Evolutionary conservation across 768 basidiomycete species (phyloP).

Genomic region (Russula olivacea): DNA sequence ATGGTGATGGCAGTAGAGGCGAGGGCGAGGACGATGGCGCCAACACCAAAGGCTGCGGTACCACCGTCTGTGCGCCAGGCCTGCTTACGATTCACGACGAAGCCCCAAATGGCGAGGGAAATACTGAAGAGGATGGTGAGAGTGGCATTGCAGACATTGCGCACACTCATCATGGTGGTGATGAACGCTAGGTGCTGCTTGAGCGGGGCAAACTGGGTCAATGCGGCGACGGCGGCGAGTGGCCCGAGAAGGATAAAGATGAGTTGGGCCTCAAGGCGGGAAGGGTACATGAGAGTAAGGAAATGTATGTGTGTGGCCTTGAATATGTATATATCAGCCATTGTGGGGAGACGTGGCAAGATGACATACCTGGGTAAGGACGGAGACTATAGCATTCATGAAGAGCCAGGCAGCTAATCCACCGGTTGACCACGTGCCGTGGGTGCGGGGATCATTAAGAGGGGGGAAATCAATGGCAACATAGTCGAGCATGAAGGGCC

Average conservation of each 20-base stretch:
- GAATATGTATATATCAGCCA: not conserved
- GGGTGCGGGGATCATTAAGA: slow-evolving; percentile 31
- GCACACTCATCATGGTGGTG: slow-evolving; percentile 60
- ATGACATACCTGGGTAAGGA: slow-evolving; percentile 70
- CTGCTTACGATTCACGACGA: slow-evolving; percentile 78
- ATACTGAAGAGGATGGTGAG: slow-evolving; percentile 92
- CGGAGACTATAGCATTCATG: slow-evolving; percentile 81
- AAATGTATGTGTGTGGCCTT: slow-evolving; percentile 98
- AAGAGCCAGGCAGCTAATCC: slow-evolving; percentile 76
- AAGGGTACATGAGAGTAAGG: slow-evolving; percentile 90
- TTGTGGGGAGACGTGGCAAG: not conserved
- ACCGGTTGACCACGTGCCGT: slow-evolving; percentile 51
- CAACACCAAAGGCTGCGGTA: slow-evolving; percentile 87
- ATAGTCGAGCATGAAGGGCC: slow-evolving; percentile 97
- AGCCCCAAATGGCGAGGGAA: slow-evolving; percentile 89
- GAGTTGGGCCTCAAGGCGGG: slow-evolving; percentile 76
- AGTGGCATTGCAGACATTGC: slow-evolving; percentile 94
- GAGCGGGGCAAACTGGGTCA: slow-evolving; percentile 79
- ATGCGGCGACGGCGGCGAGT: slow-evolving; percentile 74
- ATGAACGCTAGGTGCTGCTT: slow-evolving; percentile 31
- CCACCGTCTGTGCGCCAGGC: slow-evolving; percentile 98
- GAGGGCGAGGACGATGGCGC: slow-evolving; percentile 76
- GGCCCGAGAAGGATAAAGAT: slow-evolving; percentile 86
- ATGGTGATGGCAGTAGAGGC: slow-evolving; percentile 83
- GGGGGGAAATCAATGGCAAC: slow-evolving; percentile 76